Evolutionary conservation across 192 early-diverging fungal genomes (phyloP).

Genomic region (Chytriomyces hyalinus): DNA sequence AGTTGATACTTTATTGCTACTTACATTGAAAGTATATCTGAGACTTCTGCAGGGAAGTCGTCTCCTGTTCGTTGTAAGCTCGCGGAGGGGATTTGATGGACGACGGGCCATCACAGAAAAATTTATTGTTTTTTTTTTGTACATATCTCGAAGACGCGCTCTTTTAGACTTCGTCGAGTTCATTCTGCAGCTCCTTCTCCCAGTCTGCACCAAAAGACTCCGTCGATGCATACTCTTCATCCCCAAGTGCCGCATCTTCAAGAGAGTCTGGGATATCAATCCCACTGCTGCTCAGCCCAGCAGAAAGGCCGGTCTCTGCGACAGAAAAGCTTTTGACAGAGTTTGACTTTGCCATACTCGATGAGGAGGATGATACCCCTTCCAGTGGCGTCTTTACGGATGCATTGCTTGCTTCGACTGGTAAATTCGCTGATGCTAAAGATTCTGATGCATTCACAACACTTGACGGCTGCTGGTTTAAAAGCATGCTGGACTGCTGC

Average conservation of each 20-base stretch:
- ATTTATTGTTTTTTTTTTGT: not conserved
- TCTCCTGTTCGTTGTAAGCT: too few species aligned
- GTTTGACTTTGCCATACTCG: not conserved
- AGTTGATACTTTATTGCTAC: too few species aligned
- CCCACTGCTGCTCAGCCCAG: not conserved
- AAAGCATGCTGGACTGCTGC: conserved; percentile 15
- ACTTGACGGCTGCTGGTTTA: not conserved
- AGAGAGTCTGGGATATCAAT: conserved; percentile 26
- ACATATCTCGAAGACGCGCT: not conserved
- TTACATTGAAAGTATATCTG: too few species aligned
- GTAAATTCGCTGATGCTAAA: too few species aligned
- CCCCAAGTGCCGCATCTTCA: conserved; percentile 8
- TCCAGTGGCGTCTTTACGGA: not conserved
- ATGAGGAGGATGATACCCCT: not conserved
- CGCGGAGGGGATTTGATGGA: too few species aligned
- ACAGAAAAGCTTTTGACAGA: not conserved
- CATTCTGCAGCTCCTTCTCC: conserved; percentile 37
- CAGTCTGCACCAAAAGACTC: conserved; percentile 38
- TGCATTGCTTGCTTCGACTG: not conserved
- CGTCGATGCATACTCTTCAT: conserved; percentile 23
- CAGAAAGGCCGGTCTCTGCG: not conserved
- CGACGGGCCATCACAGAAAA: not conserved
- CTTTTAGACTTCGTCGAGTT: conserved; percentile 30
- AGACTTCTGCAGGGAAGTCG: too few species aligned
- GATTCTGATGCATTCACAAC: not conserved